These are phyloP conservation scores for Dioscorea zingiberensis DNA, from an alignment of 106 monocot genomes.

Conservation along the genomic window DNA sequence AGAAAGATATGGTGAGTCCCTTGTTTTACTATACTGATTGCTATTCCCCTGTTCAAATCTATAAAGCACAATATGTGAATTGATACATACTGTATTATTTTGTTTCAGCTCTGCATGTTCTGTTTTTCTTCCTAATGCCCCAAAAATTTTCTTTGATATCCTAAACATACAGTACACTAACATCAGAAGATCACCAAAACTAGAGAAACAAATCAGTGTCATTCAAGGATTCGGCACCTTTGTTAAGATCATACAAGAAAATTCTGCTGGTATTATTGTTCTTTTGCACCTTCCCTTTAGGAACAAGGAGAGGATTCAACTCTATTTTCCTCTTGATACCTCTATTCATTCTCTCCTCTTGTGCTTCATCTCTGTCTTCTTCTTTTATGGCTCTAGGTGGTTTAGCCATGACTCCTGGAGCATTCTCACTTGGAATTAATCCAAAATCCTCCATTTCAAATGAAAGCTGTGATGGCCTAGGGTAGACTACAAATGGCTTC, in stretches of 20 bases:
- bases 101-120: too few relatives aligned
- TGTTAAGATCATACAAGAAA: not conserved
- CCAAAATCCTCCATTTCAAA: not conserved
- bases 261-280: not conserved
- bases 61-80: too few relatives aligned
- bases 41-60: too few relatives aligned
- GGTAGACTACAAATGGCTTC: not conserved
- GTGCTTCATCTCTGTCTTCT: not conserved
- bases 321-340: not conserved
- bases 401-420: not conserved
- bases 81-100: too few relatives aligned
- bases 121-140: too few relatives aligned
- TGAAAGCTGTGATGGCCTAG: not conserved
- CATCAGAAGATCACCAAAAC: too few relatives aligned
- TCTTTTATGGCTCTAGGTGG: not conserved
- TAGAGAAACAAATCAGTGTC: not conserved
- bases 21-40: too few relatives aligned
- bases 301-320: not conserved
- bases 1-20: too few relatives aligned
- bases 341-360: not conserved
- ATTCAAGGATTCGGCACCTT: not conserved
- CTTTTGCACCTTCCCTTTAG: not conserved
- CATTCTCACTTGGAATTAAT: not conserved
- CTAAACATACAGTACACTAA: too few relatives aligned
- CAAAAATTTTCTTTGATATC: too few relatives aligned